phyloP scores from a whole-genome alignment of 164 flowering plant genomes.

The Chimonanthus praecox region DNA sequence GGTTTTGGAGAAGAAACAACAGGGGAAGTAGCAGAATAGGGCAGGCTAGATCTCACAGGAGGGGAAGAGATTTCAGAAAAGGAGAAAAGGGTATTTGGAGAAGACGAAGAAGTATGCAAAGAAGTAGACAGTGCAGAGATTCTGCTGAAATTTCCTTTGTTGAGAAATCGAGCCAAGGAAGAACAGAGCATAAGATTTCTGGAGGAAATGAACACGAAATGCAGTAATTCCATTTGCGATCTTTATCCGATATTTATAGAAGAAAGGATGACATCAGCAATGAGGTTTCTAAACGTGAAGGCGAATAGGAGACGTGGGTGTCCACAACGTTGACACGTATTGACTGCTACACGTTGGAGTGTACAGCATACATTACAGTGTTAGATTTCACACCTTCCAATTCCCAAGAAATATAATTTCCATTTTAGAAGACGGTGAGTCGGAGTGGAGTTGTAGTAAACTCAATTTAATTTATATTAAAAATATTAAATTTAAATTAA shows the following conservation, averaged over 20 bases:
- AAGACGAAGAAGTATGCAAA: not conserved
- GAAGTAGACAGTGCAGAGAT: slow-evolving; percentile 3
- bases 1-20: slow-evolving; percentile 2
- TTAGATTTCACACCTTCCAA: no score
- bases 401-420: no score
- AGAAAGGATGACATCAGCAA: not conserved
- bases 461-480: no score
- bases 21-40: not conserved
- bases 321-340: not conserved
- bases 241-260: not conserved
- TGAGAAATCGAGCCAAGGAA: not conserved
- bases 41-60: not conserved
- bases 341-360: no score
- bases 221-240: not conserved
- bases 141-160: slow-evolving; percentile 1
- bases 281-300: no score
- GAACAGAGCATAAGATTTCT: not conserved
- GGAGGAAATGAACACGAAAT: not conserved
- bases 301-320: not conserved
- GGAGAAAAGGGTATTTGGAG: not conserved
- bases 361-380: no score
- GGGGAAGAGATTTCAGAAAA: not conserved
- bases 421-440: no score
- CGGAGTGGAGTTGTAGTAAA: no score
- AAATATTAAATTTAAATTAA: no score